Evolutionary conservation across 148 eudicot species (phyloP), one percentile per base, ranked within the genome.

Genomic region (Rhododendron vialii): DNA sequence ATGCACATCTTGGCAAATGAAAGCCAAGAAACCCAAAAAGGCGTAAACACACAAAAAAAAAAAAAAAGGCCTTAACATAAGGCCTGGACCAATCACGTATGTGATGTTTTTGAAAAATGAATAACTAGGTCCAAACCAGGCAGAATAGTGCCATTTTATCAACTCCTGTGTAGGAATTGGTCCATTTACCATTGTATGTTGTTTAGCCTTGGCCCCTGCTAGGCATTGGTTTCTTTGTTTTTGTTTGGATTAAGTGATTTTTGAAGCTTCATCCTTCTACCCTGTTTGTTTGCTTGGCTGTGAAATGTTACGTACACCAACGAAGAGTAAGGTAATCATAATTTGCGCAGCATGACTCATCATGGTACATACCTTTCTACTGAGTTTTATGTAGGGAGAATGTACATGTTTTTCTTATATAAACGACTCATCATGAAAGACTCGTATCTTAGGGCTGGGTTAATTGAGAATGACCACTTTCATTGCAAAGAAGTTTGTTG

Each of bases 341-440:
- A 30, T n/a, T 7, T n/a, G 43, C 4, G 1, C 13, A n/a, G 30
- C 73, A 65, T 65, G 71, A n/a, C 13, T 67, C 11, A 28, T 67
- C 30, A 10, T n/a, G 30, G 1, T 63, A 63, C 13, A 24, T 28
- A 28, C 35, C 35, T 67, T 67, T 26, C 35, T 28, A 26, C 4
- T 35, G 43, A 28, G 15, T 4, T 30, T 35, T 73, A 13, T 30
- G 90, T 84, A 92, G 99, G 99, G 96, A 93, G 86, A 95, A 89
- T 90, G 67, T 92, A 87, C 93, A 11, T 67, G 74, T 93, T 90
- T 90, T 94, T 87, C 98, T 96, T 87, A 61, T 22, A 61, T 7
- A 38, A 38, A 38, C 3, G 6, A 38, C 43, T 38, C 43, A 38
- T 38, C 43, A 74, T 14, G 78, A 33, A 73, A 74, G 78, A 74